Base-by-base conservation (phyloP, 2,329 filamentous ascomycete genomes). In the Furcasterigmium furcatum region DNA sequence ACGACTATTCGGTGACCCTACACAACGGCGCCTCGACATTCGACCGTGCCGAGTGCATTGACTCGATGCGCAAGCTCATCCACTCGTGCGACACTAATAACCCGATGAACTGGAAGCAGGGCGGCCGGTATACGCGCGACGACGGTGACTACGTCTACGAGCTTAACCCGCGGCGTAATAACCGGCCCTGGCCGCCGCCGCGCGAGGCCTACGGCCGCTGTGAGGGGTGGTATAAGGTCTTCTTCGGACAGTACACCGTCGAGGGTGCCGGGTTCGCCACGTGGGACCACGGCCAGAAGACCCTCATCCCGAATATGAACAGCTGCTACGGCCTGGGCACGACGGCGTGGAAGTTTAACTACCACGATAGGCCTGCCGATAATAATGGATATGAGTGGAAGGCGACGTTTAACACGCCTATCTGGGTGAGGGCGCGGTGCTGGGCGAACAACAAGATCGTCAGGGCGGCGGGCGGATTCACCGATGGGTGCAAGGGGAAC, bases 21-120 rank as follows among this genome's bases (percentile, higher is more conserved):
- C 22, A 9, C 30, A 45, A 50, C 20, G 44, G 36, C 12, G 44
- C 20, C 22, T 35, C 40, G n/a, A 43, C 42, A 22, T 53, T 50
- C 20, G 46, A 53, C 50, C 45, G 51, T 41, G 19, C 46, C 19
- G 20, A 51, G 45, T 59, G 56, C 45, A 42, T 50, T 29, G 56
- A 55, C 6, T 43, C 46, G 21, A 29, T 55, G 16, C 14, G 40
- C 4, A 38, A 44, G 39, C 51, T 63, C 40, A 57, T 64, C 47
- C 49, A 63, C 46, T 46, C 49, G 34, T 63, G 61, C 47, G 60
- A 64, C 49, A 46, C 44, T 7, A 44, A 56, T 16, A 63, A 61
- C 49, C 55, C 57, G 18, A 51, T 63, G 51, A 59, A 63, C 51
- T 62, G 57, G 58, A 61, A 62, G 50, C 51, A 50, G 39, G 58